Conservation (phyloP, 116 monocot genomes). For the Papilionanthe hybrid region DNA sequence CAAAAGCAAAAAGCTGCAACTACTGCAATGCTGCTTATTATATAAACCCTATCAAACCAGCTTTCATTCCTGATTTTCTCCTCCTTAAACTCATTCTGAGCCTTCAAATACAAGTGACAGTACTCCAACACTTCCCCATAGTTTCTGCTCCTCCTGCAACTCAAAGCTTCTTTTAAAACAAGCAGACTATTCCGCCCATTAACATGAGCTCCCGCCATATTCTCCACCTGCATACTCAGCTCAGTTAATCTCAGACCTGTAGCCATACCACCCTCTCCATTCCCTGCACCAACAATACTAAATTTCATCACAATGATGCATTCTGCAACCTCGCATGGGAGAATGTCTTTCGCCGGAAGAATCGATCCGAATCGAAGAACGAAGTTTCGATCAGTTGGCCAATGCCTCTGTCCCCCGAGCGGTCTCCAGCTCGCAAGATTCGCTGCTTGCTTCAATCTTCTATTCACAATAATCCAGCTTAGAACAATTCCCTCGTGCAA, state of each 20-base stretch:
- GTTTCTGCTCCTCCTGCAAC: slow-evolving; percentile 40
- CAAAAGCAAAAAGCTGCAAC: slow-evolving; percentile 30
- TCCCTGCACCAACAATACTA: slow-evolving; percentile 12
- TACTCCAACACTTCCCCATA: slow-evolving; percentile 35
- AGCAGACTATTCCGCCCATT: slow-evolving; percentile 49
- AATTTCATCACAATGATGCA: slow-evolving; percentile 47
- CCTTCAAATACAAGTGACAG: slow-evolving; percentile 42
- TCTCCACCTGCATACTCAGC: slow-evolving; percentile 50
- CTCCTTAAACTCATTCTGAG: slow-evolving; percentile 32
- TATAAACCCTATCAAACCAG: slow-evolving; percentile 40
- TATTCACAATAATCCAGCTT: slow-evolving; percentile 50
- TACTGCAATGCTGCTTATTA: slow-evolving; percentile 23
- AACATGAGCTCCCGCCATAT: slow-evolving; percentile 41
- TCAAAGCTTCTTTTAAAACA: slow-evolving; percentile 36
- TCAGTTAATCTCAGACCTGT: slow-evolving; percentile 34
- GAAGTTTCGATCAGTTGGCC: slow-evolving; percentile 44
- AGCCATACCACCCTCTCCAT: slow-evolving; percentile 10
- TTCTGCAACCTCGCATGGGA: slow-evolving; percentile 40
- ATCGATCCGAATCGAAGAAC: slow-evolving; percentile 40
- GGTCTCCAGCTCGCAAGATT: slow-evolving; percentile 50
- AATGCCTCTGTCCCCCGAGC: slow-evolving; percentile 45
- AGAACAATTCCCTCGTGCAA: slow-evolving; percentile 30
- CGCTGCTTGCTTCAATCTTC: slow-evolving; percentile 33
- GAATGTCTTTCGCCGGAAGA: slow-evolving; percentile 39
- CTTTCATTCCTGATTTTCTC: slow-evolving; percentile 44